phyloP scores from a whole-genome alignment of 768 basidiomycete species.

The Hypsizygus marmoreus region DNA sequence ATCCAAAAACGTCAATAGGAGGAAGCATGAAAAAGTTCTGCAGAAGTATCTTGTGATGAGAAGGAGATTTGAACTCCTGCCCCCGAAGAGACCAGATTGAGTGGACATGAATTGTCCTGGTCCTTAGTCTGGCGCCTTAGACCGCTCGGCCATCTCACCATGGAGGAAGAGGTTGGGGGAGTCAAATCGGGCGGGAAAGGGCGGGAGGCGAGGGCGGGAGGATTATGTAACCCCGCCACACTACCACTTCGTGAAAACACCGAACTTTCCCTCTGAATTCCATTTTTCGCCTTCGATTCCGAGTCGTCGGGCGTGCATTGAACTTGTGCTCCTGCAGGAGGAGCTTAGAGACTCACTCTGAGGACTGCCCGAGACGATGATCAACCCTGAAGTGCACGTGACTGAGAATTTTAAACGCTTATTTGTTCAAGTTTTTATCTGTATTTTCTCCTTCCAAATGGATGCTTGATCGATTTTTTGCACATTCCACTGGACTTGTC shows the following conservation, averaged over 20 bases:
- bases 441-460: constrained; percentile 17
- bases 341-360: no score
- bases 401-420: constrained; percentile 5
- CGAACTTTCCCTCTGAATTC: no score
- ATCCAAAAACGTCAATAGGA: no score
- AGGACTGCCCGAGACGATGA: no score
- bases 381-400: constrained; percentile 3
- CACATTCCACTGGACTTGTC: constrained; percentile 10
- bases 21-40: background rate
- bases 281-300: no score
- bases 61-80: constrained; percentile 10
- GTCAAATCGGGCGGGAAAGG: no score
- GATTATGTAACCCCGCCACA: no score
- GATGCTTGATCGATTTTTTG: constrained; percentile 29
- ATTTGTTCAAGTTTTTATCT: constrained; percentile 17
- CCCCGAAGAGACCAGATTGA: constrained; percentile 9
- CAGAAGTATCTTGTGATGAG: constrained; percentile 2
- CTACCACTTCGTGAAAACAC: no score
- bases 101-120: background rate
- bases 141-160: constrained; percentile 90
- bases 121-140: constrained; percentile 89
- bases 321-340: no score
- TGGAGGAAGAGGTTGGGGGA: no score
- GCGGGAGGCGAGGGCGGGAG: no score
- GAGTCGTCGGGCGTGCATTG: no score